These are phyloP conservation scores for Albizia julibrissin DNA, from an alignment of 306 rosid species.

Conservation along the genomic window DNA sequence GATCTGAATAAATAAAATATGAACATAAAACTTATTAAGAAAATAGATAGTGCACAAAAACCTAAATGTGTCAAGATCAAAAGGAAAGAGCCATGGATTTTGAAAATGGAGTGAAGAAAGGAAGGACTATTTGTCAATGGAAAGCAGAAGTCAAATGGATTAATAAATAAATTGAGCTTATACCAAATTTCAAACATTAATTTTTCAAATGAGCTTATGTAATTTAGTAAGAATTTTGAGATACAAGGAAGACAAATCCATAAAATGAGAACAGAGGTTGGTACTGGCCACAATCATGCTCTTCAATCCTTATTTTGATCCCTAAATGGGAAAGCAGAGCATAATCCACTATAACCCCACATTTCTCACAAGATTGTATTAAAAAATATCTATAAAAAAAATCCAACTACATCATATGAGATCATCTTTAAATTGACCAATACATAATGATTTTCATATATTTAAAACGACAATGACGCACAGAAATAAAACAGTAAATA, in stretches of 20 bases:
- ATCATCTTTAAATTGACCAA: background rate
- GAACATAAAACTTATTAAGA: background rate
- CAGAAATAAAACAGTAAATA: background rate
- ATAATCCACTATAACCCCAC: background rate
- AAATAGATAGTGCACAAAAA: background rate
- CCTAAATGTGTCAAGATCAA: background rate
- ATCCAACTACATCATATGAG: background rate
- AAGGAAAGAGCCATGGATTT: conserved; percentile 10
- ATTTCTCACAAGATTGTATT: conserved; percentile 11
- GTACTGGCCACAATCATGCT: background rate
- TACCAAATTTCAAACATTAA: conserved; percentile 35
- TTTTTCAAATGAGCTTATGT: conserved; percentile 32
- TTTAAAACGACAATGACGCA: background rate
- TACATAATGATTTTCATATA: background rate
- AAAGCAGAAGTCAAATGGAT: conserved; percentile 31
- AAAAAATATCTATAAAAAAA: background rate
- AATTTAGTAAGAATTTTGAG: background rate
- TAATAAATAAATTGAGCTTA: conserved; percentile 19
- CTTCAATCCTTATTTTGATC: conserved; percentile 20
- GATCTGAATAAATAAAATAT: background rate
- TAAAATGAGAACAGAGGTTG: conserved; percentile 1
- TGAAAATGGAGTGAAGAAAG: conserved; percentile 13
- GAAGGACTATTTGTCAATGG: conserved; percentile 27
- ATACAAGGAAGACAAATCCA: background rate
- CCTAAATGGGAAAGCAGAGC: background rate